These are phyloP conservation scores for Sporothrix protearum DNA, from an alignment of 2,329 filamentous ascomycete genomes.

Conservation along the genomic window DNA sequence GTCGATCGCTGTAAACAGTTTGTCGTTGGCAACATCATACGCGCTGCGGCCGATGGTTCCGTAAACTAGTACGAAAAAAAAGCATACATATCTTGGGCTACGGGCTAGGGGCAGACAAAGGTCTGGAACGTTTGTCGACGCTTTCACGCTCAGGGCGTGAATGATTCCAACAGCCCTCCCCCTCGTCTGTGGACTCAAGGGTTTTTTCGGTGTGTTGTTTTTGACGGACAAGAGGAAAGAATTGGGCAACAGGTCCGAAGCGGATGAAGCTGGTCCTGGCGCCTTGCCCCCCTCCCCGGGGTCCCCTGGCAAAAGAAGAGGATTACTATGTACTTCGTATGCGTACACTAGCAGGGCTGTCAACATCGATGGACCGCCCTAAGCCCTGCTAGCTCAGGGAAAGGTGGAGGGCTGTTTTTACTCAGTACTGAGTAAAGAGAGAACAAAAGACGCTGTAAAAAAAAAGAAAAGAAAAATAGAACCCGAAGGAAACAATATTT, in stretches of 20 bases:
- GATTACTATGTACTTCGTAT: too few species aligned
- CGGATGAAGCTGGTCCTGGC: neutral
- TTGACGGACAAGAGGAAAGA: neutral
- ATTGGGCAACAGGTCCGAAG: conserved; percentile 2
- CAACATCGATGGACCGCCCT: neutral
- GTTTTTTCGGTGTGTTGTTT: neutral
- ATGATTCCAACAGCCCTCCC: neutral
- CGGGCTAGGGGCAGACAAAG: neutral
- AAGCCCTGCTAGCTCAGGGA: neutral
- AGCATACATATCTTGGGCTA: neutral
- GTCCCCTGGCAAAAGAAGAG: too few species aligned
- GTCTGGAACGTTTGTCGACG: neutral
- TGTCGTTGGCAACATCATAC: neutral
- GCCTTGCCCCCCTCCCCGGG: too few species aligned
- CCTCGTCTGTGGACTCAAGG: neutral
- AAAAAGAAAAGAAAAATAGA: neutral
- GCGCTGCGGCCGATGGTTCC: neutral
- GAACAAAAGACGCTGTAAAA: neutral
- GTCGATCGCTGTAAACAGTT: neutral
- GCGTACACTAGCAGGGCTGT: neutral
- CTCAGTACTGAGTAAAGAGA: too few species aligned
- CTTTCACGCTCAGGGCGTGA: neutral
- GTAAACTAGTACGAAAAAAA: neutral
- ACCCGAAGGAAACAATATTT: neutral
- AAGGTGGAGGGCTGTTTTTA: neutral